Conservation (phyloP, 2,329 filamentous ascomycete species). For the Fusarium sp. region DNA sequence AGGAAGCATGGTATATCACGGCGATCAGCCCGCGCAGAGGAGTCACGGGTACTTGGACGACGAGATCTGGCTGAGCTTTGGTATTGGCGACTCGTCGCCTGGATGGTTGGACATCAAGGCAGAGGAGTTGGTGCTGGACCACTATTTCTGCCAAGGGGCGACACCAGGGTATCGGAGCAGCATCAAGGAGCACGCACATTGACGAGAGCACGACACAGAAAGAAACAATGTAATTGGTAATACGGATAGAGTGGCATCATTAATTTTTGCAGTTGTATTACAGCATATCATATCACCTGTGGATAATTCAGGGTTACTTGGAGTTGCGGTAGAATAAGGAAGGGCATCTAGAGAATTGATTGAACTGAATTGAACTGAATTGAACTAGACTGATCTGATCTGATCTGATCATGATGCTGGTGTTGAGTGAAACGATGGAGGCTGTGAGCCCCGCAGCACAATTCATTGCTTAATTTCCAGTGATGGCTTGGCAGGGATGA, state of each 20-base stretch:
- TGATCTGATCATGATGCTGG: not conserved
- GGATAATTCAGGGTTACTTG: constrained; percentile 1
- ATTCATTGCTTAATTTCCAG: constrained; percentile 18
- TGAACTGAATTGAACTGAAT: not conserved
- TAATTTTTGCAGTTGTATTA: constrained; percentile 14
- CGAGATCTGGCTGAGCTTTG: constrained; percentile 38
- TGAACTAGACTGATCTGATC: not conserved
- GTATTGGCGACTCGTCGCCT: constrained; percentile 33
- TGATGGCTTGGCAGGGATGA: constrained; percentile 6
- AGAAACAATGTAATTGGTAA: constrained; percentile 28
- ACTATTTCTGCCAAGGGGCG: constrained; percentile 32
- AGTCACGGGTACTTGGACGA: constrained; percentile 35
- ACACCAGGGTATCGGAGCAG: constrained; percentile 11
- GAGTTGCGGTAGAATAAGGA: constrained; percentile 19
- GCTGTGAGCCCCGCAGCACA: not conserved
- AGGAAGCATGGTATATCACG: constrained; percentile 37
- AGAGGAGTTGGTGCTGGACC: constrained; percentile 32
- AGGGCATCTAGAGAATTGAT: not conserved
- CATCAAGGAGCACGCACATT: constrained; percentile 26
- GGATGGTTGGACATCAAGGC: constrained; percentile 37
- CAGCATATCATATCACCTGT: constrained; percentile 4
- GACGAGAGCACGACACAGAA: constrained; percentile 19
- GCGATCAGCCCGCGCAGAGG: constrained; percentile 11
- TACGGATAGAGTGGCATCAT: constrained; percentile 11
- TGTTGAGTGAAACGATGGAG: not conserved